phyloP scores from a whole-genome alignment of 345 rosid genomes.

The Mercurialis annua region DNA sequence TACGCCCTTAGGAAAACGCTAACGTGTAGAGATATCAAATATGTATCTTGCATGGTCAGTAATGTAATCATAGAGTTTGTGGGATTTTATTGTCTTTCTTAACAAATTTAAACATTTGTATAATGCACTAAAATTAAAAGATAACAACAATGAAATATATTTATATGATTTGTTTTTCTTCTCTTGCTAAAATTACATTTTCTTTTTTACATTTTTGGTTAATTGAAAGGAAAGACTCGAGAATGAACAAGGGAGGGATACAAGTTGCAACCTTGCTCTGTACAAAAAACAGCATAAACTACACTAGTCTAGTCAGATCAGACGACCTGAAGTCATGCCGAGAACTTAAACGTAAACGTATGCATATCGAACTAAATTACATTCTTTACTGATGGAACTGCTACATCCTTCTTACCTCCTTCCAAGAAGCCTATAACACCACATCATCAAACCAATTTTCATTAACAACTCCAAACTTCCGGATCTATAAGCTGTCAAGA shows the following conservation, averaged over 20 bases:
- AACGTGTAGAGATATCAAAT: too few species aligned
- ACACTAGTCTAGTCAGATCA: conserved; percentile 29
- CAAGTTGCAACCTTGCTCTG: conserved; percentile 45
- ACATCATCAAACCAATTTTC: neutral
- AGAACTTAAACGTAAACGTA: conserved; percentile 33
- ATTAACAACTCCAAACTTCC: neutral
- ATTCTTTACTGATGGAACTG: neutral
- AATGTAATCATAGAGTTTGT: too few species aligned
- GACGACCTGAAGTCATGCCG: conserved; percentile 16
- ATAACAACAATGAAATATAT: neutral
- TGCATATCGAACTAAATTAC: conserved; percentile 22
- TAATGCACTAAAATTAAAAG: neutral
- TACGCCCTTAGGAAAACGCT: too few species aligned
- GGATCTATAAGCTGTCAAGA: neutral
- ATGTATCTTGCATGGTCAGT: too few species aligned
- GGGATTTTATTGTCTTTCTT: neutral
- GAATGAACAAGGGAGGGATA: conserved; percentile 39
- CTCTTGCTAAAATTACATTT: conserved; percentile 26
- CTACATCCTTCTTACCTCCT: conserved; percentile 28
- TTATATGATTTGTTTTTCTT: neutral
- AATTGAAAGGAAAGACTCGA: conserved; percentile 27
- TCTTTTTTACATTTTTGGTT: conserved; percentile 29
- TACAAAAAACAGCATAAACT: conserved; percentile 29
- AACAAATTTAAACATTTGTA: neutral
- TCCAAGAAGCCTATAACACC: conserved; percentile 30